Evolutionary conservation across 192 early-diverging fungal genomes (phyloP), one percentile per base, ranked within the genome.

Genomic region (Backusella psychrophila): DNA sequence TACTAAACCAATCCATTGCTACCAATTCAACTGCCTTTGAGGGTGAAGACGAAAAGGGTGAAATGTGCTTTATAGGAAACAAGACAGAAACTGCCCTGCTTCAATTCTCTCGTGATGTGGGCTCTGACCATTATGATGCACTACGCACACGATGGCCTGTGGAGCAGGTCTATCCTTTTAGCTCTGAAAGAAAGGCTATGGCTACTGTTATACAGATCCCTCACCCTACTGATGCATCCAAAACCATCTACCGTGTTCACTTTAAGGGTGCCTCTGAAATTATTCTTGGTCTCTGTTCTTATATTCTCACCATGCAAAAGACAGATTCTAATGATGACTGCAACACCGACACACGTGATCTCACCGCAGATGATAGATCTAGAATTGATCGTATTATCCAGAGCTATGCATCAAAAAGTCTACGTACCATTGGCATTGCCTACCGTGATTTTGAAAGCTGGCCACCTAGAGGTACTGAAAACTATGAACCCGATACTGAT

Each of bases 31-130:
- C 93, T 0, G 94, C 94, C 5, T 93, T 91, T 82, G 88, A 89
- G 53, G 78, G 81, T 39, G 81, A 82, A 59, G 83, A 84, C 65
- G 85, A 85, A 8, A 81, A 89, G 70, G 86, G 88, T 3, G 72
- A 87, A 31, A 52, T 75, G 15, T 85, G 81, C 39, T 91, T 97
- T 80, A 84, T 91, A 34, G 98, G 98, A 44, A 94, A 93, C 81
- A 98, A 98, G 85, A 98, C 96, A 17, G 98, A 99, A 80, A 90
- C 93, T 7, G 98, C 98, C 2, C 72, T 99, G 42, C 87, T 99
- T 34, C 87, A 92, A 29, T 95, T 95, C 82, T 90, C 94, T 14
- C 85, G 90, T 67, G 77, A 80, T n/a, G 80, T 89, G 44, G 89
- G 92, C 5, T 92, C 92, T 0, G 81, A 83, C 9, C 84, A 88